Evolutionary conservation across 108 stramenopile genomes (phyloP).

Genomic region (Cyclotella kingstonii): DNA sequence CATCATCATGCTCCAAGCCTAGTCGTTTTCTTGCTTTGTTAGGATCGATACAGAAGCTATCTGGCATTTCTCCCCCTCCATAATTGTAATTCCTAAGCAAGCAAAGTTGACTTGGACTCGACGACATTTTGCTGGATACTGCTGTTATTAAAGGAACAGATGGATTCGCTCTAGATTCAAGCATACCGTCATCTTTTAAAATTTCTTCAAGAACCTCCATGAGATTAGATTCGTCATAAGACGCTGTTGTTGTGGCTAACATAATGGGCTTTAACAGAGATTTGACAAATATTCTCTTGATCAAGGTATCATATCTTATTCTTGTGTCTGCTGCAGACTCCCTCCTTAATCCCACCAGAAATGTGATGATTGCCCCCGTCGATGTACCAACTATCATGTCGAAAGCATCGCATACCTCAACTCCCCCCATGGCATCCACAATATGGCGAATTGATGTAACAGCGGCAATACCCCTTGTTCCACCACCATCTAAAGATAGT

Average conservation of each 20-base stretch:
- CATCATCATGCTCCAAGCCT: slow-evolving; percentile 48
- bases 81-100: slow-evolving; percentile 88
- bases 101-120: slow-evolving; percentile 71
- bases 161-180: slow-evolving; percentile 81
- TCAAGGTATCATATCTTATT: slow-evolving; percentile 75
- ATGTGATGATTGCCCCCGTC: slow-evolving; percentile 80
- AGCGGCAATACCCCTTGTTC: slow-evolving; percentile 80
- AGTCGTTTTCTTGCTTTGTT: slow-evolving; percentile 62
- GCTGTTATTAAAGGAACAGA: slow-evolving; percentile 47
- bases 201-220: slow-evolving; percentile 75
- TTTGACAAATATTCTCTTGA: slow-evolving; percentile 78
- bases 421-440: slow-evolving; percentile 60
- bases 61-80: slow-evolving; percentile 69
- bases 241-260: slow-evolving; percentile 80
- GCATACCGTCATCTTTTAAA: slow-evolving; percentile 67
- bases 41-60: slow-evolving; percentile 71
- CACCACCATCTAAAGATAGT: slow-evolving; percentile 62
- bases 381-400: slow-evolving; percentile 84
- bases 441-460: slow-evolving; percentile 59
- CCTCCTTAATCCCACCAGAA: slow-evolving; percentile 54
- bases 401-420: slow-evolving; percentile 79
- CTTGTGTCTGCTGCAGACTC: slow-evolving; percentile 65
- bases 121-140: slow-evolving; percentile 77
- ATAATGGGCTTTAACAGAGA: slow-evolving; percentile 67
- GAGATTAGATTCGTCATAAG: slow-evolving; percentile 80